Base-by-base conservation (phyloP, 2,329 filamentous ascomycete species). In the Xylariaceae sp. region DNA sequence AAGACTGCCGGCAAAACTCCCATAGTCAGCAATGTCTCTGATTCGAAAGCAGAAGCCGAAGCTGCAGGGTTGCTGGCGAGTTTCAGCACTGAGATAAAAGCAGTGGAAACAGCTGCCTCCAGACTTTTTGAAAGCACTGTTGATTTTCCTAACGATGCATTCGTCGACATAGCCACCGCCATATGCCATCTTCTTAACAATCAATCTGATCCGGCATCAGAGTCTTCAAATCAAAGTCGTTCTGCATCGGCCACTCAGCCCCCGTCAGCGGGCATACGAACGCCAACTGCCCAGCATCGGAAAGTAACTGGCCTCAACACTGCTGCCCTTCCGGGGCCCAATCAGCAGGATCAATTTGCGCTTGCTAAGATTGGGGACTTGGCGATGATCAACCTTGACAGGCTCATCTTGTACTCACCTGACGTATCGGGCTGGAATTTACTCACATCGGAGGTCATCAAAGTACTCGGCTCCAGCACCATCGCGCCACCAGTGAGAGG, bases 61-160 rank as follows among this genome's bases (percentile, higher is more conserved):
- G 74, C 78, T 44, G 76, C 69, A 53, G 73, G 73, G 17, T 75
- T 84, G 58, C 81, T 85, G 65, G 80, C 80, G 8, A 91, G 90
- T 66, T 87, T 97, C 67, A 85, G 84, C 44, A 80, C 84, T 0
- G 94, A 99, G 71, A 88, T 96, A 34, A 84, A 88, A 61, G 90
- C 94, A 37, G 93, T 97, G 0, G 90, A 97, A 72, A 88, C 88
- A 5, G 94, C 94, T 2, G 91, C 92, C 1, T 86, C 86, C 1
- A 86, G 94, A 63, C 79, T 99, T 15, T 87, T 97, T 59, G 94
- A 97, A 71, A 96, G 92, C 73, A 97, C 92, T 0, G 81, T 88
- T 13, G 92, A 97, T 66, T 97, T 96, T 68, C 90, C 92, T 0
- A 92, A 93, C 64, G 81, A 86, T 13, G 80, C 91, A 0, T 97